Base-by-base conservation (phyloP, 352 stramenopile genomes). In the Pythium volutum region DNA sequence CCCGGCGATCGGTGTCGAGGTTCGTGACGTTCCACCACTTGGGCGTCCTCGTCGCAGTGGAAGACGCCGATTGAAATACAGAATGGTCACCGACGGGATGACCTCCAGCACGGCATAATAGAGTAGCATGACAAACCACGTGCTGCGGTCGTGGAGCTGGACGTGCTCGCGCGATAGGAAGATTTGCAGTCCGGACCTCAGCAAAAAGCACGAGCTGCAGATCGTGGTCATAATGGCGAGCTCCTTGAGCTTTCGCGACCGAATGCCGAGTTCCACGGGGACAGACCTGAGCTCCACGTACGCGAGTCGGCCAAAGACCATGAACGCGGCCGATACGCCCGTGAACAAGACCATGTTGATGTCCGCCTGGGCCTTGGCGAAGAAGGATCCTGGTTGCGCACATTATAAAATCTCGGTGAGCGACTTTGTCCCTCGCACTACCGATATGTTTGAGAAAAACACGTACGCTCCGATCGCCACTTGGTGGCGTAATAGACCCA, bases 51-150 rank as follows among this genome's bases (percentile, higher is more conserved):
- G 71, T 10, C 70, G 72, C 18, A 75, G 67, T 34, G 87, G 87
- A 20, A 95, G 68, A 12, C 84, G 81, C 0, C 84, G 84, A 61
- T 94, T 92, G 62, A 94, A 95, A 56, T 91, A 93, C 34, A 95
- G 46, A 20, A 94, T 80, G 26, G 81, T 85, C 47, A 92, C 59
- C 2, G 81, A 79, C 33, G 87, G 87, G 8, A 91, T 66, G 49
- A 94, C 84, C 69, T 95, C 87, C 41, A 95, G 55, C 9, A 94
- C 56, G 29, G 72, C 82, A 56, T 95, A 95, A 55, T 91, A 92
- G 12, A 93, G 71, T 5, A 93, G 61, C 27, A 95, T 79, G 4
- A 93, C 55, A 66, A 93, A 70, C 84, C 84, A 95, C 46, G 81
- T 91, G 58, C 74, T 79, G 38, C 71, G 67, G 62, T 92, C 79